Percentiles rank a stretch among this genome's conserved stretches.
These are phyloP conservation scores for Balamuthia mandrillaris DNA, from an alignment of 208 protist genomes.

Conservation along the genomic window DNA sequence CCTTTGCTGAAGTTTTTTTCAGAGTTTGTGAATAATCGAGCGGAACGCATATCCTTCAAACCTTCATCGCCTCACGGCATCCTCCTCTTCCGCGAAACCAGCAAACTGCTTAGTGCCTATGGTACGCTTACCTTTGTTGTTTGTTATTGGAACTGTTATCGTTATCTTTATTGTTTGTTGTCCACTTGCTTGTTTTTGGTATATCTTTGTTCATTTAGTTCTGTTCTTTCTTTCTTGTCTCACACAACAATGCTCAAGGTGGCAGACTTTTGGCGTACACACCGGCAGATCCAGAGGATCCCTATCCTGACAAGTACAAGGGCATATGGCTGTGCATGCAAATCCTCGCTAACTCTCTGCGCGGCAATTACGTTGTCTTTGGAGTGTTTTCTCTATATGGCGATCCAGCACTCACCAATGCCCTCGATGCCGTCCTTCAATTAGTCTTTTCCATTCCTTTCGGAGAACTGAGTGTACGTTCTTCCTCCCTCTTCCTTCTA, in stretches of 20 bases:
- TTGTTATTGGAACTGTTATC: not conserved
- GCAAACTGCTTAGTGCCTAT: slow-evolving; percentile 53
- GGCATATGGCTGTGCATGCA: slow-evolving; percentile 58
- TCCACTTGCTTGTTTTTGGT: not conserved
- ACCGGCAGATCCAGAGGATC: not conserved
- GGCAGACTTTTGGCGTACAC: not conserved
- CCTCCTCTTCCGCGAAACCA: slow-evolving; percentile 66
- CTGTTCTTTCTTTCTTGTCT: too few species aligned
- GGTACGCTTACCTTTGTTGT: slow-evolving; percentile 7
- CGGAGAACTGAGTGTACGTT: slow-evolving; percentile 42
- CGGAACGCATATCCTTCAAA: slow-evolving; percentile 64
- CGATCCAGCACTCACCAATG: slow-evolving; percentile 62
- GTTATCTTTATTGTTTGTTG: not conserved
- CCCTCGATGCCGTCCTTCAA: slow-evolving; percentile 61
- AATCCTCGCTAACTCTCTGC: slow-evolving; percentile 59
- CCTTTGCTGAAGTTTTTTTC: slow-evolving; percentile 52
- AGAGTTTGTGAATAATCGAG: slow-evolving; percentile 64
- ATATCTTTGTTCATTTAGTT: not conserved
- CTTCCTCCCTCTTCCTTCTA: not conserved
- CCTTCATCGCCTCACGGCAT: slow-evolving; percentile 62
- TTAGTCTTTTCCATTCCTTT: slow-evolving; percentile 54
- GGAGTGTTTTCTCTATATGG: slow-evolving; percentile 76
- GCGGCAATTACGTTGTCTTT: slow-evolving; percentile 76
- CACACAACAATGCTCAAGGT: too few species aligned
- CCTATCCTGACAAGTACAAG: slow-evolving; percentile 63